phyloP scores from a whole-genome alignment of 495 filamentous ascomycete species.

The Penicillium mononematosum region DNA sequence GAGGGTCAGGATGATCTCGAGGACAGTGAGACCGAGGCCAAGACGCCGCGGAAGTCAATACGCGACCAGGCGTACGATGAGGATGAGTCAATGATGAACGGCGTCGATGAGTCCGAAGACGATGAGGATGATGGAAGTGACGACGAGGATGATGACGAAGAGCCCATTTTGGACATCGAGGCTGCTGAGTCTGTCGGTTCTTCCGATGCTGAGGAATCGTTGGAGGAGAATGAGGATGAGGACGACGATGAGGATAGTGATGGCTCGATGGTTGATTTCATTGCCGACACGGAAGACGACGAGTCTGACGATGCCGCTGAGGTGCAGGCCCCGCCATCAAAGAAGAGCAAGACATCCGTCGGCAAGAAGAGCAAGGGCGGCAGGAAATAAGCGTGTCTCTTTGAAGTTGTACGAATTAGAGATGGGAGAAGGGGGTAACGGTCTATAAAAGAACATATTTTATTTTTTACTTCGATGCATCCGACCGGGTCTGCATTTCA shows the following conservation, averaged over 20 bases:
- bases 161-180: constrained; percentile 44
- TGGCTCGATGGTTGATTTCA: constrained; percentile 47
- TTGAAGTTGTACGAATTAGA: constrained; percentile 22
- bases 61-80: constrained; percentile 42
- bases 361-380: constrained; percentile 38
- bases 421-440: constrained; percentile 16
- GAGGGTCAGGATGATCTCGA: constrained; percentile 67
- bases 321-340: constrained; percentile 36
- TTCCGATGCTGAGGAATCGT: constrained; percentile 49
- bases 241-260: constrained; percentile 46
- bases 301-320: constrained; percentile 38
- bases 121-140: constrained; percentile 43
- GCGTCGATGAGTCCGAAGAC: constrained; percentile 40
- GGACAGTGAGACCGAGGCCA: constrained; percentile 41
- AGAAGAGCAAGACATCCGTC: constrained; percentile 34
- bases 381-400: constrained; percentile 25
- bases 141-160: constrained; percentile 41
- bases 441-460: constrained; percentile 18
- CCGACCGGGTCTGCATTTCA: constrained; percentile 12
- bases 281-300: constrained; percentile 47
- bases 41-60: constrained; percentile 41
- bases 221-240: constrained; percentile 45
- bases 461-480: constrained; percentile 16
- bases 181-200: constrained; percentile 47
- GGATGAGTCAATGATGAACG: constrained; percentile 50